Percentiles rank a stretch among this genome's conserved stretches.
phyloP scores from a whole-genome alignment of 805 yeast species.

The Sporopachydermia lactativora region DNA sequence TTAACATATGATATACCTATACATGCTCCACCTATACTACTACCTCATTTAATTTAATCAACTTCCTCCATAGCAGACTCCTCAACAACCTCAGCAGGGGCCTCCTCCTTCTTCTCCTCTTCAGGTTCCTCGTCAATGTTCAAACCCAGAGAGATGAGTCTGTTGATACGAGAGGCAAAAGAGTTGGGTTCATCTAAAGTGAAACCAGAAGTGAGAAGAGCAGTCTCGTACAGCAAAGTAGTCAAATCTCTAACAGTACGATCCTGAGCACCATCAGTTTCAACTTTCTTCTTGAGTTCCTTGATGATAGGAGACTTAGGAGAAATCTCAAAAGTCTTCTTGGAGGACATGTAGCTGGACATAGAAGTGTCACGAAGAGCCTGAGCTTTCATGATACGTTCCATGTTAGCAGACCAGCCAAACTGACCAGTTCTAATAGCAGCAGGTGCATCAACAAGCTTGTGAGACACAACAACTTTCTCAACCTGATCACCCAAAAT shows the following conservation, averaged over 20 bases:
- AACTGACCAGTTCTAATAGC: constrained; percentile 99
- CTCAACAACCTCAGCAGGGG: constrained; percentile 26
- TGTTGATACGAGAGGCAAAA: constrained; percentile 95
- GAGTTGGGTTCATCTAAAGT: constrained; percentile 96
- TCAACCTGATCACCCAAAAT: constrained; percentile 97
- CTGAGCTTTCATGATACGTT: constrained; percentile 99
- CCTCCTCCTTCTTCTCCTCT: constrained; percentile 21
- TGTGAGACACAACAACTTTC: constrained; percentile 97
- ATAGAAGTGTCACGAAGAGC: constrained; percentile 97
- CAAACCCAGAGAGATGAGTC: constrained; percentile 94
- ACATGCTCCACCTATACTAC: too few relatives aligned
- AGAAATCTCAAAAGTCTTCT: constrained; percentile 97
- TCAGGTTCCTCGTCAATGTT: constrained; percentile 88
- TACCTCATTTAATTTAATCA: too few relatives aligned
- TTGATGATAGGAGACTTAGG: constrained; percentile 91
- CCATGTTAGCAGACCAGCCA: constrained; percentile 99
- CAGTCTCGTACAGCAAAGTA: constrained; percentile 92
- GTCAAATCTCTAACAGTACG: constrained; percentile 97
- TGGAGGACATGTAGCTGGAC: constrained; percentile 99
- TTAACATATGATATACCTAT: too few relatives aligned
- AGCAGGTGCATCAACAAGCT: constrained; percentile 97
- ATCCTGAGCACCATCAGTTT: constrained; percentile 94
- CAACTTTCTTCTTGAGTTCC: constrained; percentile 95
- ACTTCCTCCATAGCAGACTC: constrained; percentile 1
- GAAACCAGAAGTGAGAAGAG: constrained; percentile 97